phyloP scores from a whole-genome alignment of 441 rosid species.

The Gossypium trilobum region DNA sequence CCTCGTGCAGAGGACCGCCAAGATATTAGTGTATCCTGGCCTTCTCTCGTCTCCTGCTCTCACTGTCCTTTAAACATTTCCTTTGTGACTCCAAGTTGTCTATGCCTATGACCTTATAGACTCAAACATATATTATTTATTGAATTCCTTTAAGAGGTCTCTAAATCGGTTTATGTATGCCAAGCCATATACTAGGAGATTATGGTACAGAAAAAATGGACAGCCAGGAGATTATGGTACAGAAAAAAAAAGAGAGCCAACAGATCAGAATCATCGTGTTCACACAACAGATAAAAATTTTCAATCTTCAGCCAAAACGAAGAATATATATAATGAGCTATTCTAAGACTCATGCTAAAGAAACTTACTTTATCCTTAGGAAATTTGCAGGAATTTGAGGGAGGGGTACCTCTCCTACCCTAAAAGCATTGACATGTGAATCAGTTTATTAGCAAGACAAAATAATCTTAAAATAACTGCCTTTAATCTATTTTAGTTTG shows the following conservation, averaged over 20 bases:
- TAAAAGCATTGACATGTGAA: constrained; percentile 25
- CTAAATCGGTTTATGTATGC: neutral
- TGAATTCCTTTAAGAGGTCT: neutral
- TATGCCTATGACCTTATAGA: neutral
- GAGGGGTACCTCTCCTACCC: constrained; percentile 52
- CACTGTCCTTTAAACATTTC: neutral
- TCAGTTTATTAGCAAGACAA: constrained; percentile 12
- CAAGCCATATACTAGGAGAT: neutral
- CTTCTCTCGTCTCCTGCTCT: neutral
- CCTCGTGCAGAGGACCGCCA: neutral
- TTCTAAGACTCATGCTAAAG: neutral
- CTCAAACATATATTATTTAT: neutral
- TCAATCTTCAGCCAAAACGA: neutral
- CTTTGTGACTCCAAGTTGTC: neutral
- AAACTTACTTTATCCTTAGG: constrained; percentile 50
- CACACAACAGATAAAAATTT: neutral
- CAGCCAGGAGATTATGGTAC: neutral
- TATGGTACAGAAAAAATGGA: neutral
- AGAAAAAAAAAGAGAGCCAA: neutral
- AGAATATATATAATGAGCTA: neutral
- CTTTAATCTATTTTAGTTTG: neutral
- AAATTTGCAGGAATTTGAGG: constrained; percentile 53
- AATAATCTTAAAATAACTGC: neutral
- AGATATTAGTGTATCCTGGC: neutral
- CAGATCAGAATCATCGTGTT: neutral